Evolutionary conservation across 768 basidiomycete genomes (phyloP), one percentile per base, ranked within the genome.

Genomic region (Lanmaoa pseudosensibilis): DNA sequence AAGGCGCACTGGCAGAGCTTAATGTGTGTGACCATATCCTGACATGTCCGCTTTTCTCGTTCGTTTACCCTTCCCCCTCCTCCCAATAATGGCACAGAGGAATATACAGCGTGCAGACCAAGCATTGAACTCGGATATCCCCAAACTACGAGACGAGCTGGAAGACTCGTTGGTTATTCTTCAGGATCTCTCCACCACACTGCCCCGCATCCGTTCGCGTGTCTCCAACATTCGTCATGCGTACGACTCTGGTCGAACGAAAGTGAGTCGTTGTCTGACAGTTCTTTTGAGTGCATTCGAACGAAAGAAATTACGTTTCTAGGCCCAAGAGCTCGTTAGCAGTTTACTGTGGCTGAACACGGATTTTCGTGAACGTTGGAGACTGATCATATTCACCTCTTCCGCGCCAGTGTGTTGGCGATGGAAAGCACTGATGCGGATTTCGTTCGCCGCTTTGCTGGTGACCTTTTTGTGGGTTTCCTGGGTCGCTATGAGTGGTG

Each of bases 271-370:
- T 32, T 10, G 4, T 39, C 21, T 8, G 27, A 16, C 33, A 13
- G 2, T 27, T 55, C 43, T 25, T 25, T 51, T 37, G 55, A 8
- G 12, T 40, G 19, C 56, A 10, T 43, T 40, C 54, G 33, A 53
- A 36, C 37, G 40, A 46, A 34, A n/a, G 34, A 21, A 23, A 25
- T 23, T 10, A 6, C 30, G 4, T 27, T 13, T 8, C 32, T 45
- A 91, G 89, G 90, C 90, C 10, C 77, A 81, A 62, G 71, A 77
- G 7, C 82, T 92, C 18, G 83, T 85, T n/a, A 69, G 70, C 3
- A 85, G 85, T 52, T 74, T 92, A 43, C 78, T 77, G 51, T 92
- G 89, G 89, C 77, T 90, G 23, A 90, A 91, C 67, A 90, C 86
- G 0, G 85, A 87, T 46, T 85, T 88, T 68, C 86, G 87, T 54